Evolutionary conservation across 2,329 filamentous ascomycete genomes (phyloP).

Genomic region (Penicillium occitanis): DNA sequence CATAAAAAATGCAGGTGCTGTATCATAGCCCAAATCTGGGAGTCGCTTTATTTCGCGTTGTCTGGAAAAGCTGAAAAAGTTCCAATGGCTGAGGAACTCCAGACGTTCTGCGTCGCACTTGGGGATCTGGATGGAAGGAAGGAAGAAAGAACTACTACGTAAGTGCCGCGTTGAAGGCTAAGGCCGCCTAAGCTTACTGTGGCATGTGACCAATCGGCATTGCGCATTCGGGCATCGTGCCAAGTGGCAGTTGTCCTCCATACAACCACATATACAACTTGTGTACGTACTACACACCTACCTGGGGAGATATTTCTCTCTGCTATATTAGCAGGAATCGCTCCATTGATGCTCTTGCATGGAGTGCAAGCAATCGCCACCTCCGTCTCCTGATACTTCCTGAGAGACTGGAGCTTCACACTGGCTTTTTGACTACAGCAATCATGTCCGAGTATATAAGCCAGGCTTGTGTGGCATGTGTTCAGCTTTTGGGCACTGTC

Average conservation of each 20-base stretch:
- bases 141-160: too few species aligned
- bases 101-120: neutral
- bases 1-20: too few species aligned
- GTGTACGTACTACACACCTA: too few species aligned
- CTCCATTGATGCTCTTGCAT: conserved; percentile 14
- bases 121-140: neutral
- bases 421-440: neutral
- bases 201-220: conserved; percentile 13
- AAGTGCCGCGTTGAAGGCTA: neutral
- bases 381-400: conserved; percentile 17
- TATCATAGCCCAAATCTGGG: neutral
- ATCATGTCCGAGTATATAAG: conserved; percentile 18
- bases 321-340: neutral
- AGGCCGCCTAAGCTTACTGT: neutral
- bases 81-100: neutral
- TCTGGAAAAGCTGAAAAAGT: neutral
- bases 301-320: neutral
- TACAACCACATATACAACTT: neutral
- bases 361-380: conserved; percentile 13
- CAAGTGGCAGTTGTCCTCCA: conserved; percentile 15
- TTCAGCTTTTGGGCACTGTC: conserved; percentile 11
- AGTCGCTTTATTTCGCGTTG: neutral
- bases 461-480: conserved; percentile 18
- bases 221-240: conserved; percentile 12
- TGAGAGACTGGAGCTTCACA: conserved; percentile 15